Evolutionary conservation across 805 yeast species (phyloP).

Genomic region (Nakazawaea wyomingensis): DNA sequence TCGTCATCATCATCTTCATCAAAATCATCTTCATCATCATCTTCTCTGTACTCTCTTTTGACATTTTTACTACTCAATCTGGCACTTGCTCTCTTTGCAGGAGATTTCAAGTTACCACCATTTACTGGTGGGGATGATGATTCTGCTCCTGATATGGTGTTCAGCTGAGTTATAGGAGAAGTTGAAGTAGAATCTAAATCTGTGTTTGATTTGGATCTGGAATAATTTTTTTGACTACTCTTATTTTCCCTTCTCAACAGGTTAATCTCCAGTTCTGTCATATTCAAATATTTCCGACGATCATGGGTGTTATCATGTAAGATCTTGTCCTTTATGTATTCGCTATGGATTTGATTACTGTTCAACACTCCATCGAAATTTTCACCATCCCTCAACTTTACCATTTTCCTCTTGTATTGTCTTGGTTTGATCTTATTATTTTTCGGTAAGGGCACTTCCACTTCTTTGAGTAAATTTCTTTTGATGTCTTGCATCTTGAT

Average conservation of each 20-base stretch:
- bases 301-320: slow-evolving; percentile 11
- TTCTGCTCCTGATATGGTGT: background rate
- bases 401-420: slow-evolving; percentile 12
- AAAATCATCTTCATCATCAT: slow-evolving; percentile 2
- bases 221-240: slow-evolving; percentile 3
- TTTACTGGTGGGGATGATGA: background rate
- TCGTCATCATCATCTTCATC: slow-evolving; percentile 7
- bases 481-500: slow-evolving; percentile 13
- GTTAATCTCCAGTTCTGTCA: slow-evolving; percentile 8
- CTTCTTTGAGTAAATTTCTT: slow-evolving; percentile 10
- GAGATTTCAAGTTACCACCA: background rate
- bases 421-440: slow-evolving; percentile 13
- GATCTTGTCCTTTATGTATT: slow-evolving; percentile 12
- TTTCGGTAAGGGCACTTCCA: slow-evolving; percentile 9
- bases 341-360: slow-evolving; percentile 13
- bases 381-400: slow-evolving; percentile 12
- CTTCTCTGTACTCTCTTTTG: slow-evolving; percentile 1
- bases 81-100: slow-evolving; percentile 4
- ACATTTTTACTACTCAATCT: slow-evolving; percentile 1
- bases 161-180: background rate
- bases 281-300: slow-evolving; percentile 8
- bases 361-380: slow-evolving; percentile 13
- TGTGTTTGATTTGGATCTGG: slow-evolving; percentile 2
- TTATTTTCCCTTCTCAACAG: slow-evolving; percentile 4
- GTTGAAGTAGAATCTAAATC: background rate